Conservation (phyloP, 768 basidiomycete genomes). For the Suillus spraguei region DNA sequence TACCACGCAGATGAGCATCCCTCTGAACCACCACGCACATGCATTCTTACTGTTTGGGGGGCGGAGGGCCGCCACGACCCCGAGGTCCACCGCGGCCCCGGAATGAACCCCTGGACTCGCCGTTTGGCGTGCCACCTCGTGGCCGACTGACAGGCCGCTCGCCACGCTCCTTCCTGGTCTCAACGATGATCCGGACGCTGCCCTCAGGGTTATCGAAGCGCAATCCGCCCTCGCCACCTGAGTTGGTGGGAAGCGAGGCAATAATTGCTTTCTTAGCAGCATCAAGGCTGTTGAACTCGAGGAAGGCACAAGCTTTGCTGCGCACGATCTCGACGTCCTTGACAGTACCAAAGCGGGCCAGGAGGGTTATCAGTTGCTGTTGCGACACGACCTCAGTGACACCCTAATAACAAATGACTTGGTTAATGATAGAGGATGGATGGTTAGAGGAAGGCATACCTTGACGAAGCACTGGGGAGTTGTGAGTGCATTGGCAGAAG, state of each 20-base stretch:
- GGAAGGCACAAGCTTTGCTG: conserved; percentile 89
- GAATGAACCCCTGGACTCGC: conserved; percentile 48
- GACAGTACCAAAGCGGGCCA: conserved; percentile 77
- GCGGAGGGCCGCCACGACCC: conserved; percentile 40
- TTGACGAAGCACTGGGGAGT: conserved; percentile 92
- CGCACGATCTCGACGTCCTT: conserved; percentile 91
- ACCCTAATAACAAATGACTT: conserved; percentile 45
- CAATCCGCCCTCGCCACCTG: conserved; percentile 91
- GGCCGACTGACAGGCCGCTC: conserved; percentile 71
- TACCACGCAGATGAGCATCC: conserved; percentile 7
- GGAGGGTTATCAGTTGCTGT: conserved; percentile 46
- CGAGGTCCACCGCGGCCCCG: conserved; percentile 48
- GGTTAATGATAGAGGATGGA: conserved; percentile 6
- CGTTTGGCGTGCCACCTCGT: conserved; percentile 64
- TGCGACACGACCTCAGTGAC: conserved; percentile 69
- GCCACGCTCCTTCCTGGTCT: conserved; percentile 89
- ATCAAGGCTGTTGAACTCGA: conserved; percentile 82
- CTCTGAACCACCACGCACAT: neutral
- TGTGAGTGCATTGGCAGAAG: conserved; percentile 63
- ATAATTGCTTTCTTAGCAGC: conserved; percentile 85
- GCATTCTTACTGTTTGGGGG: conserved; percentile 25
- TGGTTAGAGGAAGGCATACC: conserved; percentile 42
- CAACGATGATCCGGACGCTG: conserved; percentile 67
- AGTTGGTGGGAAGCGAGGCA: conserved; percentile 59
- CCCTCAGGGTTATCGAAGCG: conserved; percentile 64